phyloP scores from a whole-genome alignment of 83 land plant genomes.

The Larix sibirica region DNA sequence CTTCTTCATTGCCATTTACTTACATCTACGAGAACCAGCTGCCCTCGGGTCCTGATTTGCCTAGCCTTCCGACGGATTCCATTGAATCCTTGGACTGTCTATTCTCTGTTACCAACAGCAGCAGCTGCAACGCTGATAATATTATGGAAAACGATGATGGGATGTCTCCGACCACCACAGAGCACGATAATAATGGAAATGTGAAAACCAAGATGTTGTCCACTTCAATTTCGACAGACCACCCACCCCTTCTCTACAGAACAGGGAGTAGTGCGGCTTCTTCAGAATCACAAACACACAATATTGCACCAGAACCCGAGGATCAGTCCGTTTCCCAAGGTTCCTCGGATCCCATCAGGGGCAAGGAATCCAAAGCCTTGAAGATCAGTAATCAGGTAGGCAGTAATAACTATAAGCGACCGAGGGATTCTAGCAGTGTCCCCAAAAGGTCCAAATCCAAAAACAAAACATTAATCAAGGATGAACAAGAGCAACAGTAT shows the following conservation, averaged over 20 bases:
- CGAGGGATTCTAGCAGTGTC: background rate
- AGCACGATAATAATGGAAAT: background rate
- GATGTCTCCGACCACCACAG: background rate
- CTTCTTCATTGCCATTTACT: background rate
- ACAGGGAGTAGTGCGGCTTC: background rate
- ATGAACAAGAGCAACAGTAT: background rate
- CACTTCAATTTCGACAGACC: background rate
- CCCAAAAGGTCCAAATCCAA: conserved; percentile 6
- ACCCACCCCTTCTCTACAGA: background rate
- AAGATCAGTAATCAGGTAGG: background rate
- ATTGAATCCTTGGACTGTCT: background rate
- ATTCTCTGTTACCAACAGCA: background rate
- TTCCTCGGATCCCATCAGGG: background rate
- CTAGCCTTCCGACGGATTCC: background rate
- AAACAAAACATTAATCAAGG: background rate
- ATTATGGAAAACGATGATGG: background rate
- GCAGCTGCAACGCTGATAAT: too few species aligned
- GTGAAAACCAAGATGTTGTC: background rate
- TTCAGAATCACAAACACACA: background rate
- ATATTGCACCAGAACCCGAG: background rate
- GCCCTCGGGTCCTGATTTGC: too few species aligned
- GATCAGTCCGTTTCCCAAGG: background rate
- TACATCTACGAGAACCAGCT: background rate
- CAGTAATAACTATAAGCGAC: too few species aligned
- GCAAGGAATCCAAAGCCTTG: background rate